Evolutionary conservation across 2,329 filamentous ascomycete species (phyloP), one percentile per base, ranked within the genome.

Genomic region (Aspergillus sojae): DNA sequence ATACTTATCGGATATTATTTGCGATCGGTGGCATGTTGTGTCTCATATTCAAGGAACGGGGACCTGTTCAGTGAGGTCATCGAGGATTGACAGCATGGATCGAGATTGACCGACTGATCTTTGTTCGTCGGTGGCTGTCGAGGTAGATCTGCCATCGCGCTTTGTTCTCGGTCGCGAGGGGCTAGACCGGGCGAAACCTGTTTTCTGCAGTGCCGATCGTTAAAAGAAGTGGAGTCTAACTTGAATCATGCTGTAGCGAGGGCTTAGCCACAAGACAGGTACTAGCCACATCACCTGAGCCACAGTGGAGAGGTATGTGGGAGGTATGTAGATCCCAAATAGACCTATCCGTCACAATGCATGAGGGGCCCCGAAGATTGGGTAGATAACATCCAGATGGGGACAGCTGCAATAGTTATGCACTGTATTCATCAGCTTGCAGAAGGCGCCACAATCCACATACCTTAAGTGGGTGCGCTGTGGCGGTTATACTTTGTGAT

Each of bases 401-500:
- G 12, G 23, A 50, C 6, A 50, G 5, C 46, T 28, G 46, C 46
- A 50, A 50, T 50, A 30, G 39, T 23, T 48, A 19, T 50, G 46
- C 16, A 26, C 9, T 50, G 46, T 50, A 30, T 28, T 30, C 46
- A 50, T 30, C 23, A 16, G 46, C 46, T 50, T 52, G 28, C 48
- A 52, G 48, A n/a, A 30, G 39, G 39, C 39, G 39, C 39, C 10
- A 48, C 21, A 28, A 30, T 26, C 46, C 23, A 50, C 48, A 52
- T 32, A 52, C 28, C 28, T 34, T 11, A 19, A 32, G 14, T n/a
- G n/a, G 26, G 14, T 26, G 6, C 7, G 6, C 9, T 30, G 46
- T 52, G 46, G 28, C 48, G 28, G 28, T 34, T 34, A 52, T 52
- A 52, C 48, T 52, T 52, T 52, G 11, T 52, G 48, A 52, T 52